Evolutionary conservation across 192 early-diverging fungal species (phyloP).

Genomic region (Pecoramyces ruminantium): DNA sequence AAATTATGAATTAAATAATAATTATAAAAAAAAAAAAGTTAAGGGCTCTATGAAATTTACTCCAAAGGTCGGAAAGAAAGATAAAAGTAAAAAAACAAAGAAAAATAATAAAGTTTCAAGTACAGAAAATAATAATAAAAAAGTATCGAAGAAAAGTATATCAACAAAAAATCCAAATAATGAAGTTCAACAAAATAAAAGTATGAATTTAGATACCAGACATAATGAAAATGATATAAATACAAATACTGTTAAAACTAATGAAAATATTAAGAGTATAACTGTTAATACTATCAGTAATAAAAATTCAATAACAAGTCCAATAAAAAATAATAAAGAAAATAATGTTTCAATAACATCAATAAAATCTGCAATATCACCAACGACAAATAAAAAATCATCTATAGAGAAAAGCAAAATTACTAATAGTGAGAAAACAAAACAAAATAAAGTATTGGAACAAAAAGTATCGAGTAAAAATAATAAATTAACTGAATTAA

Average conservation of each 20-base stretch:
- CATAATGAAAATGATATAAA: too few species aligned
- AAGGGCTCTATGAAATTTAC: not conserved
- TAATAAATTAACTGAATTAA: too few species aligned
- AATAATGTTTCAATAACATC: not conserved
- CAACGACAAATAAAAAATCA: too few species aligned
- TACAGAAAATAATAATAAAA: not conserved
- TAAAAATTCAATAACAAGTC: not conserved
- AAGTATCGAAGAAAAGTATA: not conserved
- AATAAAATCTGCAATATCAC: not conserved
- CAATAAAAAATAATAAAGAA: not conserved
- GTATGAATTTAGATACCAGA: too few species aligned
- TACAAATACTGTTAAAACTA: not conserved
- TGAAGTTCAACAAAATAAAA: not conserved
- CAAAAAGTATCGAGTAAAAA: too few species aligned
- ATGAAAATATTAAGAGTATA: not conserved
- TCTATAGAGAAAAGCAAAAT: too few species aligned
- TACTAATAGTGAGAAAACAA: too few species aligned
- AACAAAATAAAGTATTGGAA: too few species aligned
- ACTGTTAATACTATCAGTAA: not conserved
- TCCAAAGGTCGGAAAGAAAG: not conserved
- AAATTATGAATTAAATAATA: too few species aligned
- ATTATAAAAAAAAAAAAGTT: not conserved
- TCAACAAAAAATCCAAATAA: not conserved
- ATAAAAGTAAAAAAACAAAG: not conserved
- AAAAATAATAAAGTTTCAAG: not conserved